Conservation (phyloP, 805 yeast genomes). For the Candida easanensis region DNA sequence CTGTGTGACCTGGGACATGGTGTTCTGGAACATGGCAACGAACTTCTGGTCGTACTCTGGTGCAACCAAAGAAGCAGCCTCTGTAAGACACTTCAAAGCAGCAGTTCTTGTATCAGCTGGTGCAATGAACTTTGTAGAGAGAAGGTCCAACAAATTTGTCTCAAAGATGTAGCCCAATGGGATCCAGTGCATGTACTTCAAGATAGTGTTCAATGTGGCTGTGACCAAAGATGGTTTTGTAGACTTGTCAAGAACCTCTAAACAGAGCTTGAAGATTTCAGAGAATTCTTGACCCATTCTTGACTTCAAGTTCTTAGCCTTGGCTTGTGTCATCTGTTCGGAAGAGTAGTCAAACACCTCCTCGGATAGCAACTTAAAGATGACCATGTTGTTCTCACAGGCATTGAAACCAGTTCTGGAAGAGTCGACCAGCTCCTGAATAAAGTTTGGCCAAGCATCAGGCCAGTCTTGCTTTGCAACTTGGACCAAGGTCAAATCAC, state of each 20-base stretch:
- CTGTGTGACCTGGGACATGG: slow-evolving; percentile 65
- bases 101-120: slow-evolving; percentile 80
- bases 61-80: slow-evolving; percentile 69
- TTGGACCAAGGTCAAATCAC: slow-evolving; percentile 90
- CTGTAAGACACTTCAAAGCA: slow-evolving; percentile 90
- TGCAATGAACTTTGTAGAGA: slow-evolving; percentile 72
- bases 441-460: slow-evolving; percentile 94
- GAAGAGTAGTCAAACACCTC: slow-evolving; percentile 96
- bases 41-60: slow-evolving; percentile 57
- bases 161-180: slow-evolving; percentile 88
- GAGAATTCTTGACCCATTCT: slow-evolving; percentile 89
- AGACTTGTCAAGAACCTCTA: slow-evolving; percentile 88
- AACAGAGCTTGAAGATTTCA: slow-evolving; percentile 90
- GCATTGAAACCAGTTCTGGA: slow-evolving; percentile 85
- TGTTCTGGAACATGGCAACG: slow-evolving; percentile 62
- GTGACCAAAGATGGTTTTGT: slow-evolving; percentile 77
- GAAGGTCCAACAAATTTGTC: slow-evolving; percentile 70
- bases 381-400: slow-evolving; percentile 96
- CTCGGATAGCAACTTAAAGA: slow-evolving; percentile 83
- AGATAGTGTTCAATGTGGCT: slow-evolving; percentile 79
- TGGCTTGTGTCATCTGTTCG: slow-evolving; percentile 95
- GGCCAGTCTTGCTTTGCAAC: slow-evolving; percentile 99
- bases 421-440: slow-evolving; percentile 87
- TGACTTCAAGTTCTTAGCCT: slow-evolving; percentile 75
- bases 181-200: slow-evolving; percentile 91